These are phyloP conservation scores for Neonectria faginata DNA, from an alignment of 2,329 filamentous ascomycete genomes.

Conservation along the genomic window DNA sequence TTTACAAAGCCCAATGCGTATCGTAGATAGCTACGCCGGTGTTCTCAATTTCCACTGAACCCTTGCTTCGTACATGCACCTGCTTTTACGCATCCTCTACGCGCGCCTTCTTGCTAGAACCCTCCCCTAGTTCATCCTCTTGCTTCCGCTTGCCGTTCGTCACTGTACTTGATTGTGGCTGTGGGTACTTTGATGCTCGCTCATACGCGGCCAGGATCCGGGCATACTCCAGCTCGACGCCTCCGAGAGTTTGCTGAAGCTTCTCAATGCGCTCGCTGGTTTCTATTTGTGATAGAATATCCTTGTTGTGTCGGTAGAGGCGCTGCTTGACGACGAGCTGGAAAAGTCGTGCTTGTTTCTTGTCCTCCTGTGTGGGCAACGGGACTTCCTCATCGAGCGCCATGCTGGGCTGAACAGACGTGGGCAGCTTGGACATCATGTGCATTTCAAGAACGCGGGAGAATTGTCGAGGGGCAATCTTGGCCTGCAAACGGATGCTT, in stretches of 20 bases:
- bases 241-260: constrained; percentile 75
- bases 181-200: constrained; percentile 48
- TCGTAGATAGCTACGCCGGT: constrained; percentile 29
- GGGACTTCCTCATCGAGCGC: constrained; percentile 55
- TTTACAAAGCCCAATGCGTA: constrained; percentile 28
- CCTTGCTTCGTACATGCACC: constrained; percentile 13
- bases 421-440: constrained; percentile 70
- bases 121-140: constrained; percentile 44
- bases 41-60: constrained; percentile 26
- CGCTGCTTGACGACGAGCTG: constrained; percentile 80
- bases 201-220: constrained; percentile 67
- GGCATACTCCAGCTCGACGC: constrained; percentile 80
- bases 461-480: constrained; percentile 84
- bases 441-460: constrained; percentile 81
- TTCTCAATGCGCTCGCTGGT: constrained; percentile 75
- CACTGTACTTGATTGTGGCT: constrained; percentile 15
- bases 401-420: constrained; percentile 66
- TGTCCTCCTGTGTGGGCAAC: constrained; percentile 64
- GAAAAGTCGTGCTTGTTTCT: constrained; percentile 77
- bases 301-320: constrained; percentile 79
- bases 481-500: constrained; percentile 68
- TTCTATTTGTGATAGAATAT: constrained; percentile 77
- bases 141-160: constrained; percentile 62
- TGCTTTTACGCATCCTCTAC: constrained; percentile 49
- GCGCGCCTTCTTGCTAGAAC: constrained; percentile 60